Percentiles rank a stretch among this genome's conserved stretches.
phyloP scores from a whole-genome alignment of 2,329 filamentous ascomycete genomes.

The Cladophialophora psammophila region DNA sequence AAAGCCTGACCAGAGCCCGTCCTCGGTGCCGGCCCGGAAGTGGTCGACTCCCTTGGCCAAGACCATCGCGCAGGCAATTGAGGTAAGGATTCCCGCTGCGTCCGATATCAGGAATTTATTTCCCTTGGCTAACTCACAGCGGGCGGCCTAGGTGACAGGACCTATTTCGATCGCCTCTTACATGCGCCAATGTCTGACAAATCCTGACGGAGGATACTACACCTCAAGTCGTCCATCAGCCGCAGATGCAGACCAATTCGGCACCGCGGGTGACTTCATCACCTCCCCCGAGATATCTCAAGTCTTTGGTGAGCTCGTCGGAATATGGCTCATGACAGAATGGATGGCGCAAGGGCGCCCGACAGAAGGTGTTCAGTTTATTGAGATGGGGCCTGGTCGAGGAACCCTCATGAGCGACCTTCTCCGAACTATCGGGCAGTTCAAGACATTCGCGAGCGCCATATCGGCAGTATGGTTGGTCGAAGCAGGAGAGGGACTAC shows the following conservation, averaged over 20 bases:
- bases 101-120: background rate
- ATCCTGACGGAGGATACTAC: slow-evolving; percentile 91
- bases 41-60: slow-evolving; percentile 96
- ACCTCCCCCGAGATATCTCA: slow-evolving; percentile 98
- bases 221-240: slow-evolving; percentile 70
- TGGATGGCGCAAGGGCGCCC: slow-evolving; percentile 90
- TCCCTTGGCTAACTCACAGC: background rate
- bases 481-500: slow-evolving; percentile 84
- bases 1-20: slow-evolving; percentile 1
- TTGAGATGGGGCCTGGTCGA: slow-evolving; percentile 92
- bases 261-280: slow-evolving; percentile 91
- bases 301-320: slow-evolving; percentile 92
- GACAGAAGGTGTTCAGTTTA: slow-evolving; percentile 78
- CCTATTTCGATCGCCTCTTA: slow-evolving; percentile 91
- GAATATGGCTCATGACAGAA: slow-evolving; percentile 93
- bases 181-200: slow-evolving; percentile 98
- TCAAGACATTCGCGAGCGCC: slow-evolving; percentile 76
- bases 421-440: slow-evolving; percentile 82
- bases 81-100: slow-evolving; percentile 59
- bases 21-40: slow-evolving; percentile 57
- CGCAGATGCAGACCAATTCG: slow-evolving; percentile 77
- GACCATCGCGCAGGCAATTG: slow-evolving; percentile 84
- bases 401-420: slow-evolving; percentile 98
- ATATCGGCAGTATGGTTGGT: slow-evolving; percentile 92
- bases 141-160: slow-evolving; percentile 71